These are phyloP conservation scores for Juncus effusus DNA, from an alignment of 176 grass and related monocot genomes.

Conservation along the genomic window DNA sequence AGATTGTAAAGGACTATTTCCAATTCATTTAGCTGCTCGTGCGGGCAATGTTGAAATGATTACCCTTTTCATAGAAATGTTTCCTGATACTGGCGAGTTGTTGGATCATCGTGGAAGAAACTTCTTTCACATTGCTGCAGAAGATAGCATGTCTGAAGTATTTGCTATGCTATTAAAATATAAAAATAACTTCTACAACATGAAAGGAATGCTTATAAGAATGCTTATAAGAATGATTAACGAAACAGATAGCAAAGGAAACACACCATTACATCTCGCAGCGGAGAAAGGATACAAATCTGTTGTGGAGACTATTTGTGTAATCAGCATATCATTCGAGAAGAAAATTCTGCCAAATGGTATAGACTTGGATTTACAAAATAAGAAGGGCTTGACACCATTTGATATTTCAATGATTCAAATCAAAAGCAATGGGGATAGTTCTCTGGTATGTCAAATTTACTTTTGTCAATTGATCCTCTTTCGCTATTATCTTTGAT, in stretches of 20 bases:
- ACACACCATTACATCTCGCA: slow-evolving; percentile 13
- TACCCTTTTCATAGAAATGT: too few species aligned
- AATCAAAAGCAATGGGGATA: background rate
- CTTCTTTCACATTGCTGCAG: slow-evolving; percentile 2
- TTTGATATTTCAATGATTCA: background rate
- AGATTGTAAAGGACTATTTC: too few species aligned
- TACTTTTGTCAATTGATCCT: background rate
- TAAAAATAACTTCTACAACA: too few species aligned
- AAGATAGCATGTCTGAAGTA: background rate
- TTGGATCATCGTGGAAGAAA: background rate
- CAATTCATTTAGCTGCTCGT: too few species aligned
- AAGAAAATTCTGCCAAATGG: too few species aligned
- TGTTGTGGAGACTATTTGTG: background rate
- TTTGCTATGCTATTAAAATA: too few species aligned
- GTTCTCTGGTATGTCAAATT: background rate
- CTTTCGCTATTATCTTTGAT: too few species aligned
- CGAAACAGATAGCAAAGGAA: slow-evolving; percentile 1
- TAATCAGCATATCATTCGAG: too few species aligned
- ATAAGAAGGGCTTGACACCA: slow-evolving; percentile 4
- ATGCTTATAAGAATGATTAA: too few species aligned
- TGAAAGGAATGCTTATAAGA: too few species aligned
- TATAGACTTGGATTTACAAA: background rate
- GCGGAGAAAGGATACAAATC: background rate
- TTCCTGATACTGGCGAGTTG: background rate
- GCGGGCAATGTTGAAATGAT: too few species aligned